Conservation (phyloP, 1,284 basidiomycete species). For the Ustilago vetiveriae region DNA sequence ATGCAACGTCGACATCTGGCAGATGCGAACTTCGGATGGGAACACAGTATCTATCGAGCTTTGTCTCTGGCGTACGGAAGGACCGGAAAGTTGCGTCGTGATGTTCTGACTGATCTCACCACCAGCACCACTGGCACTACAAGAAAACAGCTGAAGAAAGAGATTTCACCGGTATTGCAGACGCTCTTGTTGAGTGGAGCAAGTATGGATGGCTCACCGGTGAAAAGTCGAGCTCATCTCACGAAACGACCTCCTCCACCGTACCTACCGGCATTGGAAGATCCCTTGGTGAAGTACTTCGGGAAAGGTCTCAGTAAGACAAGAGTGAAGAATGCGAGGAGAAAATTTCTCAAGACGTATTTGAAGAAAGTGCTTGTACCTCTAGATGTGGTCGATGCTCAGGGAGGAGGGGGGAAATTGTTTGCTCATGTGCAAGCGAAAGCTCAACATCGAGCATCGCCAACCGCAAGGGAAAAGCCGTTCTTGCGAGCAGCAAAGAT, state of each 20-base stretch:
- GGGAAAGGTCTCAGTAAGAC: slow-evolving; percentile 10
- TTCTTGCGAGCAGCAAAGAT: neutral
- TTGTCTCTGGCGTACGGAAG: slow-evolving; percentile 34
- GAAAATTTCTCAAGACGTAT: slow-evolving; percentile 12
- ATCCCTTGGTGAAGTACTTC: slow-evolving; percentile 20
- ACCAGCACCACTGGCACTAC: neutral
- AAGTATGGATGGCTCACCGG: slow-evolving; percentile 26
- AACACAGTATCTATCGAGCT: slow-evolving; percentile 26
- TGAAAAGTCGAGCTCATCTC: slow-evolving; percentile 11
- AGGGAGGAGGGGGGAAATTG: neutral
- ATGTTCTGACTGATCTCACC: slow-evolving; percentile 20
- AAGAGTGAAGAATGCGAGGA: slow-evolving; percentile 15
- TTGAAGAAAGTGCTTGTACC: slow-evolving; percentile 27
- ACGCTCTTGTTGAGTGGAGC: slow-evolving; percentile 9
- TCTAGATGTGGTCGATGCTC: slow-evolving; percentile 7
- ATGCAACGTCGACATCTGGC: slow-evolving; percentile 37
- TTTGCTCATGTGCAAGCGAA: slow-evolving; percentile 4
- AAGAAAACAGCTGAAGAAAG: neutral
- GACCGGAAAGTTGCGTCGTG: slow-evolving; percentile 28
- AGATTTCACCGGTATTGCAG: slow-evolving; percentile 4
- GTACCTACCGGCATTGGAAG: slow-evolving; percentile 22
- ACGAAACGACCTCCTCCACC: slow-evolving; percentile 27
- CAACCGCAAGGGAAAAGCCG: neutral
- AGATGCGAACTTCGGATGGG: slow-evolving; percentile 43
- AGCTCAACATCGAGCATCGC: too few relatives aligned